These are phyloP conservation scores for Puya raimondii DNA, from an alignment of 176 grass and related monocot species.

Conservation along the genomic window DNA sequence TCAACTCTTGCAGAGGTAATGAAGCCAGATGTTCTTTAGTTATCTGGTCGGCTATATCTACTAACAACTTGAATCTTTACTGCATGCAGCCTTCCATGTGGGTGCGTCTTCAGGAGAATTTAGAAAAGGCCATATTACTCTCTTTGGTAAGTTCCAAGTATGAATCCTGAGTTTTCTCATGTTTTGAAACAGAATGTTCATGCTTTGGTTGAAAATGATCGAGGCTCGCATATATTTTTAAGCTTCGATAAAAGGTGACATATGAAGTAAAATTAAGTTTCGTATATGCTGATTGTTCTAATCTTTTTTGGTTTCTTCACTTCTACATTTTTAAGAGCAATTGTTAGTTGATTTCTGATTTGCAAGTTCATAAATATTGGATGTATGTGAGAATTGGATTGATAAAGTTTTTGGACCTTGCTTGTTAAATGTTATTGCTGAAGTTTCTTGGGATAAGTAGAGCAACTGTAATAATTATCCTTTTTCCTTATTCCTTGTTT, in stretches of 20 bases:
- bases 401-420: background rate
- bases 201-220: background rate
- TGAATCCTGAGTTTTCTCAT: background rate
- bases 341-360: too few relatives aligned
- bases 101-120: background rate
- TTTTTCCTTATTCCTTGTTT: background rate
- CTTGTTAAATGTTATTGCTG: background rate
- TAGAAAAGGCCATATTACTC: background rate
- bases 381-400: background rate
- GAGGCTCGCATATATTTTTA: background rate
- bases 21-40: background rate
- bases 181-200: background rate
- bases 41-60: background rate
- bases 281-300: too few relatives aligned
- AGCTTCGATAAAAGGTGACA: too few relatives aligned
- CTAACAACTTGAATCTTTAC: background rate
- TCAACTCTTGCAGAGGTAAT: slow-evolving; percentile 9
- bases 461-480: background rate
- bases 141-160: background rate
- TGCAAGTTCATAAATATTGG: background rate
- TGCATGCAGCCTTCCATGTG: background rate
- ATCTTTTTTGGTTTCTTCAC: too few relatives aligned
- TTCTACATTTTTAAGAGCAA: too few relatives aligned
- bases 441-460: background rate
- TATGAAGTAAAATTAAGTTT: too few relatives aligned